Evolutionary conservation across 1,284 basidiomycete genomes (phyloP), one percentile per base, ranked within the genome.

Genomic region (Mycena sp.): DNA sequence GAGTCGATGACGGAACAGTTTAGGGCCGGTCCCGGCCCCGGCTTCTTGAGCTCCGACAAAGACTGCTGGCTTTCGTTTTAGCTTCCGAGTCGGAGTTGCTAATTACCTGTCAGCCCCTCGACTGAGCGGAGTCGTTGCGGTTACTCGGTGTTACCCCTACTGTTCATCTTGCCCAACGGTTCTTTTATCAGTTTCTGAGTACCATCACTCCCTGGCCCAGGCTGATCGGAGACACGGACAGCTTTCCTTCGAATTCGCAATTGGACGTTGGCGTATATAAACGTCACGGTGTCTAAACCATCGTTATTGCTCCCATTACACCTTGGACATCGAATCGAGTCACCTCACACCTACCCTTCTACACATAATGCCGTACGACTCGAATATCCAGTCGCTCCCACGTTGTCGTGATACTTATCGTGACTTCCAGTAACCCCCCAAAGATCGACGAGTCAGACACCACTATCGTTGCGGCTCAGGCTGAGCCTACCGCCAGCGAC

Each of bases 141-240:
- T 19, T 19, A 23, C 40, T 23, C 21, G n/a, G n/a, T 28, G 48
- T 51, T 58, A 11, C 32, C n/a, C 61, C 46, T 51, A 26, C 58
- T 32, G 53, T 61, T 58, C 59, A 54, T 58, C 61, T 32, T 41
- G 7, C 38, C 28, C 16, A n/a, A 29, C 43, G 26, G 23, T 45
- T 52, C 21, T 40, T 46, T 26, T 48, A 58, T 62, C 60, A 52
- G 48, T 38, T 32, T 52, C 41, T 29, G 40, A 30, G 59, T 54
- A 58, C 37, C 32, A 44, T 56, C 41, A 44, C 7, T 19, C 19
- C 23, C 19, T 32, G 6, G 19, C 37, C 50, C 58, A 64, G 32
- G 59, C 55, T 65, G 59, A 65, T 65, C 59, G 60, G 64, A 38
- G 41, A 32, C 58, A 50, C 55, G 64, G 30, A 61, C 64, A 65